These are phyloP conservation scores for Oropetium thomaeum DNA, from an alignment of 176 grass and related monocot genomes.

Conservation along the genomic window DNA sequence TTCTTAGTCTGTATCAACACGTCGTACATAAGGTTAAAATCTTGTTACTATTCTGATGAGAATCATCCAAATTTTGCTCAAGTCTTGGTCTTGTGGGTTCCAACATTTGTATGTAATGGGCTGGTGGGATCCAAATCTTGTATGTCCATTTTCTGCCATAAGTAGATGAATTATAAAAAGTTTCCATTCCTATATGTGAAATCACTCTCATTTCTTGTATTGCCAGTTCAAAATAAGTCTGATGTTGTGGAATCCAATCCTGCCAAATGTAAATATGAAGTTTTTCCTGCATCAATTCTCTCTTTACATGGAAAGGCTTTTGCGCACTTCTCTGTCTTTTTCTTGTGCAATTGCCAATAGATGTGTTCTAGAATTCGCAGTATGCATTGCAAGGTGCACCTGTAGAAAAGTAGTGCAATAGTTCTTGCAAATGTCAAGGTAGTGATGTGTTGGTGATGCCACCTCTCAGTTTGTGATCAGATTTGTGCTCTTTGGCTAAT, in stretches of 20 bases:
- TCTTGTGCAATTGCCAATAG: conserved; percentile 5
- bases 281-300: conserved; percentile 15
- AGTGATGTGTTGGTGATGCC: conserved; percentile 36
- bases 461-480: conserved; percentile 23
- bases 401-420: conserved; percentile 28
- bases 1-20: background rate
- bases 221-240: conserved; percentile 2
- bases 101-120: background rate
- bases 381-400: conserved; percentile 27
- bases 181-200: background rate
- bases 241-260: conserved; percentile 11
- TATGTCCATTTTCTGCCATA: background rate
- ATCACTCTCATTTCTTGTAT: conserved; percentile 22
- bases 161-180: conserved; percentile 3
- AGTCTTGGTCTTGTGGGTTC: background rate
- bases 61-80: conserved; percentile 20
- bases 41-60: background rate
- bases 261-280: conserved; percentile 23
- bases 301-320: conserved; percentile 40
- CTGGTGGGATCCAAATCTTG: conserved; percentile 7
- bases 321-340: conserved; percentile 18
- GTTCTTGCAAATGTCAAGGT: conserved; percentile 39
- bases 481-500: conserved; percentile 42
- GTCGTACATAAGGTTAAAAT: background rate
- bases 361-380: conserved; percentile 7